These are phyloP conservation scores for Aspergillus homomorphus DNA, from an alignment of 495 filamentous ascomycete genomes.

Conservation along the genomic window DNA sequence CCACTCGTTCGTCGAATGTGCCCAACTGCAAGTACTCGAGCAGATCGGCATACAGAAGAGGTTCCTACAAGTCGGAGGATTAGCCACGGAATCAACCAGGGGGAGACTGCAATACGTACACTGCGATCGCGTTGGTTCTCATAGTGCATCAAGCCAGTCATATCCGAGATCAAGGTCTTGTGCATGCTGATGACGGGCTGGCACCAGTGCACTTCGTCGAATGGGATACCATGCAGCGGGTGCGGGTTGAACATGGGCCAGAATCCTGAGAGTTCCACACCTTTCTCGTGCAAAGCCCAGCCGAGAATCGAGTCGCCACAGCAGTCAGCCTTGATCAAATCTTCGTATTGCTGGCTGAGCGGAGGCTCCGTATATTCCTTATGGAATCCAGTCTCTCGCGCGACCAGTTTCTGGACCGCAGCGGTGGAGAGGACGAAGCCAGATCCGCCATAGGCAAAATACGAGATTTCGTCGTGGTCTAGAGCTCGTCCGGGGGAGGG, in stretches of 20 bases:
- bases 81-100: neutral
- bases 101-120: constrained; percentile 14
- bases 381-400: constrained; percentile 18
- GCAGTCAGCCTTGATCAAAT: constrained; percentile 39
- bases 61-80: constrained; percentile 11
- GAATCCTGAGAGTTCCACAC: constrained; percentile 43
- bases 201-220: constrained; percentile 44
- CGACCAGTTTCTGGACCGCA: constrained; percentile 38
- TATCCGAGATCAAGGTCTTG: constrained; percentile 33
- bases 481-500: constrained; percentile 34
- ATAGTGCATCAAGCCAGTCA: constrained; percentile 26
- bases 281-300: constrained; percentile 42
- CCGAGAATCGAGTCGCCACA: constrained; percentile 55
- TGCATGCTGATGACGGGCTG: constrained; percentile 54
- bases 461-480: constrained; percentile 32
- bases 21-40: constrained; percentile 25
- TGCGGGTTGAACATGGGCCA: constrained; percentile 54
- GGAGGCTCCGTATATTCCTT: constrained; percentile 21
- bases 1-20: constrained; percentile 13
- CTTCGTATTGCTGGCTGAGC: constrained; percentile 34
- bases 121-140: constrained; percentile 23
- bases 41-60: constrained; percentile 32
- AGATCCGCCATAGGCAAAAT: constrained; percentile 54
- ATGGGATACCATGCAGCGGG: constrained; percentile 37
- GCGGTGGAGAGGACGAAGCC: constrained; percentile 52